Evolutionary conservation across 352 stramenopile genomes (phyloP), one percentile per base, ranked within the genome.

Genomic region (Phytophthora idaei): DNA sequence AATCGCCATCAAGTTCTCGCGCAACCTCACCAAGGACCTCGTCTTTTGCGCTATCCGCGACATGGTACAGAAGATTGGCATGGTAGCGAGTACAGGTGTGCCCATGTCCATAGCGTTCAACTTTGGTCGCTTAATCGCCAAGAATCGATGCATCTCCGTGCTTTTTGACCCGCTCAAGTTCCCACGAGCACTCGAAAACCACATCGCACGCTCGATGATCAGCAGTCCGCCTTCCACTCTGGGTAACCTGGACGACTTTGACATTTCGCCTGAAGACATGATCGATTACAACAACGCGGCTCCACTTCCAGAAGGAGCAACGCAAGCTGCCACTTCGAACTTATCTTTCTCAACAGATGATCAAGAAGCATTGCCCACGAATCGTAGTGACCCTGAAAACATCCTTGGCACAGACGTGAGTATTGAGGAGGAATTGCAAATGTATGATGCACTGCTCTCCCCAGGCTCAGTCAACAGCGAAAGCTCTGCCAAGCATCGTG

Each of bases 1-100:
- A 60, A 87, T 93, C 55, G 85, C 85, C 63, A 93, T 91, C 76
- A 93, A 91, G 54, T 93, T 86, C 60, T 92, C 83, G 15, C 75
- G 73, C 45, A 86, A 75, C 29, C 73, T 93, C 55, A 93, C 80
- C 14, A 93, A 93, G 37, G 85, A 92, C 64, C 61, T 87, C 15
- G 83, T 90, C 10, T 90, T 90, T 57, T 80, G 77, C 28, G 85
- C 79, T 32, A 69, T 91, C 31, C 77, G 85, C 11, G 85, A 93
- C 57, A 57, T 93, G 66, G 61, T 93, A 45, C 85, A 93, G 67
- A 85, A 86, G 59, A 87, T 93, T 50, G 85, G 85, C 12, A 77
- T 89, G 53, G 64, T 91, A 28, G 83, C 85, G 0, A 73, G 71
- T 17, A 81, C 77, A 12, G 83, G 85, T 17, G 67, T 76, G 0